Base-by-base conservation (phyloP, 371 early-diverging fungal genomes). In the Fennellomyces sp. region DNA sequence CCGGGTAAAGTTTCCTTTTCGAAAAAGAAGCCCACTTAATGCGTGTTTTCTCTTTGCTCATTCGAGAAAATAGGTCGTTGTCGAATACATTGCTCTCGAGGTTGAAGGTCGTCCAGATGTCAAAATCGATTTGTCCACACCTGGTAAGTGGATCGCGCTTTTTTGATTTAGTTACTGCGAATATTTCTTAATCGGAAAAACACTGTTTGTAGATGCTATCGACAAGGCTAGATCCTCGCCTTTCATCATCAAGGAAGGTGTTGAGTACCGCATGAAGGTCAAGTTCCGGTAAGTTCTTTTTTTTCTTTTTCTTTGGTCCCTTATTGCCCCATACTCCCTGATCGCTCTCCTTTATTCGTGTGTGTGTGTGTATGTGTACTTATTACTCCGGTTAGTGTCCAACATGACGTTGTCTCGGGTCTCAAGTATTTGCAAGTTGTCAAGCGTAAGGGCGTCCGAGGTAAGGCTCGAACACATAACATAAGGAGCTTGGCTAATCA, bases 321-420 rank as follows among this genome's bases (percentile, higher is more conserved):
- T 23, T 12, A 11, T 17, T n/a, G 10, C 39, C 39, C 39, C 39
- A 39, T 42, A 8, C n/a, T 21, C n/a, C 12, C 23, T 23, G 10
- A 4, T 42, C 7, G n/a, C 38, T 17, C 21, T 33, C 31, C 30
- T 50, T 38, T 21, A 6, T 12, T 45, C 5, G 4, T 45, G 6
- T 33, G 7, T 45, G 17, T 17, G n/a, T n/a, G n/a, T 39, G 10
- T 39, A 10, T 17, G 17, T 17, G 4, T 39, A 39, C 15, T 11
- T 10, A 39, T 33, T 33, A 39, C 39, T 39, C 39, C 39, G 35
- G 35, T 13, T 26, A 88, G 94, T 70, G 88, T 98, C 63, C 92
- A 96, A 78, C 92, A 95, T 71, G 96, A 97, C 56, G 93, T 98
- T 41, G 89, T 98, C 21, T 91, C 94, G 50, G 98, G 98, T 19